Conservation (phyloP, 2,329 filamentous ascomycete species). For the Ploettnerulaceae sp. region DNA sequence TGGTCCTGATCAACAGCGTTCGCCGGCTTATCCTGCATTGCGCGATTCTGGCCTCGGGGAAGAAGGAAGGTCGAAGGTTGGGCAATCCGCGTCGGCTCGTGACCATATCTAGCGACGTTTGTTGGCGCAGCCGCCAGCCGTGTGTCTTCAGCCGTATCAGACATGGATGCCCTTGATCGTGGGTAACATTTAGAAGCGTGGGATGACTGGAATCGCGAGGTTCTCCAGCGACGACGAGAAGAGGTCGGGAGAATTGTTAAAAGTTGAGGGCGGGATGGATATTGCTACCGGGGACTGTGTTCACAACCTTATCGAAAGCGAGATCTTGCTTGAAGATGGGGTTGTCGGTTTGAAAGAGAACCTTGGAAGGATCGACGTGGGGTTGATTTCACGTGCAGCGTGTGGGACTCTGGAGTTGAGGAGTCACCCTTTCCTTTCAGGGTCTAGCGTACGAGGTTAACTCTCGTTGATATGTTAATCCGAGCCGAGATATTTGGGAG, state of each 20-base stretch:
- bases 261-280: not conserved
- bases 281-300: not conserved
- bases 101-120: slow-evolving; percentile 29
- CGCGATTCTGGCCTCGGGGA: slow-evolving; percentile 31
- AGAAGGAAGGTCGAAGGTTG: slow-evolving; percentile 36
- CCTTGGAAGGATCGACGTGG: slow-evolving; percentile 17
- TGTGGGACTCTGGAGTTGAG: not conserved
- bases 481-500: too few species aligned
- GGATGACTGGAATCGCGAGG: not conserved
- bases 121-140: slow-evolving; percentile 30
- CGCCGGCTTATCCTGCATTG: slow-evolving; percentile 39
- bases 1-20: slow-evolving; percentile 70
- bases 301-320: slow-evolving; percentile 4
- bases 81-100: slow-evolving; percentile 32
- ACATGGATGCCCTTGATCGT: slow-evolving; percentile 27
- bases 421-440: not conserved
- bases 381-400: slow-evolving; percentile 19
- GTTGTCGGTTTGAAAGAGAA: not conserved
- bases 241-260: not conserved
- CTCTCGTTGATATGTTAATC: slow-evolving; percentile 1
- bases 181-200: slow-evolving; percentile 14
- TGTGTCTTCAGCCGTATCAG: slow-evolving; percentile 33
- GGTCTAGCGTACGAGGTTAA: not conserved
- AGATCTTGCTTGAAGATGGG: slow-evolving; percentile 1
- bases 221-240: not conserved